Evolutionary conservation across 805 yeast species (phyloP), one percentile per base, ranked within the genome.

Genomic region (Ogataea degrootiae): DNA sequence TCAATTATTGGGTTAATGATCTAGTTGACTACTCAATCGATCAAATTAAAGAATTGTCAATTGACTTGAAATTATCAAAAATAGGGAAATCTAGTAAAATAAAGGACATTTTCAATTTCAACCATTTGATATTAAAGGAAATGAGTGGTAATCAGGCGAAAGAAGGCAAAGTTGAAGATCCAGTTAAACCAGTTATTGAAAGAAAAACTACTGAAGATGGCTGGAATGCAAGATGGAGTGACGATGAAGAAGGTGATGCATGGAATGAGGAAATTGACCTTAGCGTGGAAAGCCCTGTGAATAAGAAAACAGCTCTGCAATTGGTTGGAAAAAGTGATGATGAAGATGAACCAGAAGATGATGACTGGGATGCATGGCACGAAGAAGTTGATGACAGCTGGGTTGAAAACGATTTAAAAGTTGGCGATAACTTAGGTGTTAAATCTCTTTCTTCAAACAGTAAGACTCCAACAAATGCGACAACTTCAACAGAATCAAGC

Each of bases 1-100:
- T 54, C 2, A 60, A 42, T 23, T 60, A 62, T 21, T 65, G 68
- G 68, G 49, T 62, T 2, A 51, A 51, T 26, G 58, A 51, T 26
- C 46, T 64, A 31, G 52, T 56, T 21, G 62, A 61, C 26, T 41
- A 47, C 22, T 47, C 64, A 2, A 58, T 63, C 14, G 64, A 63
- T 39, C 52, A 53, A 8, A 41, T 65, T 34, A 65, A 64, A 39
- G 43, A 35, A 3, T 35, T 64, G 14, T 54, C 58, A 38, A 9
- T 51, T 19, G 48, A 50, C n/a, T 39, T 53, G 42, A 39, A 44
- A 43, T 19, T 53, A 12, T 26, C 45, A 1, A 51, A 45, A 33
- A 7, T 21, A 15, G 44, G 46, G 6, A 44, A 49, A 6, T 46
- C 44, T 15, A 51, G 44, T 2, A 53, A 45, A 17, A 56, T 47